Evolutionary conservation across 164 flowering plant species (phyloP), one percentile per base, ranked within the genome.

Genomic region (Euptelea pleiosperma): DNA sequence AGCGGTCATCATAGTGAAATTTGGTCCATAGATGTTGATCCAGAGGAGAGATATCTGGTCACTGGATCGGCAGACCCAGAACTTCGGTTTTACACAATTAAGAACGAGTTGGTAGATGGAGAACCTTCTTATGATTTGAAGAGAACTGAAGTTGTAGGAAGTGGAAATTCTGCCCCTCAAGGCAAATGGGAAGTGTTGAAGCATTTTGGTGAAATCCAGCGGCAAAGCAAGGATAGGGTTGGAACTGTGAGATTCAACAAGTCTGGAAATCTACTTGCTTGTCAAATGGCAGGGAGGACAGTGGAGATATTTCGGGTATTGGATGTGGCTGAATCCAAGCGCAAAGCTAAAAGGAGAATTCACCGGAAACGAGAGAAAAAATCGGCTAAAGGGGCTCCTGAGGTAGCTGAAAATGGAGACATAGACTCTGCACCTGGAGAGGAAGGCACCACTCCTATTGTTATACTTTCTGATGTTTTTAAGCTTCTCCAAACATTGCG

Each of bases 1-100:
- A 70, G 95, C 69, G 96, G 93, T 3, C 97, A 94, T 72, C 96
- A 85, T 70, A 89, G 95, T 85, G 99, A 91, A 75, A 86, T 94
- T 64, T 94, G 99, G 97, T 91, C 99, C 11, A 66, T 94, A 25
- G 97, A 89, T 66, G 68, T 74, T 21, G 93, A 86, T 36, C 81
- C 79, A 25, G 85, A 78, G 43, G 93, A 89, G 72, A 79, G 82
- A 46, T 94, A 76, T 71, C 56, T 94, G 62, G 95, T 88, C 34
- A 71, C 85, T 60, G 99, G 99, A 24, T 94, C 99, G 5, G 81
- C 84, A 12, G 99, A 94, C 54, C 79, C 66, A 0, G 99, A 88
- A 67, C 89, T 94, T 41, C 77, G 97, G 18, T 76, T 85, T 76
- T 94, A 81, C 53, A 67, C 66, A 0, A 70, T 86, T 67, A 85